Base-by-base conservation (phyloP, 352 stramenopile species). In the Globisporangium takayamanum region DNA sequence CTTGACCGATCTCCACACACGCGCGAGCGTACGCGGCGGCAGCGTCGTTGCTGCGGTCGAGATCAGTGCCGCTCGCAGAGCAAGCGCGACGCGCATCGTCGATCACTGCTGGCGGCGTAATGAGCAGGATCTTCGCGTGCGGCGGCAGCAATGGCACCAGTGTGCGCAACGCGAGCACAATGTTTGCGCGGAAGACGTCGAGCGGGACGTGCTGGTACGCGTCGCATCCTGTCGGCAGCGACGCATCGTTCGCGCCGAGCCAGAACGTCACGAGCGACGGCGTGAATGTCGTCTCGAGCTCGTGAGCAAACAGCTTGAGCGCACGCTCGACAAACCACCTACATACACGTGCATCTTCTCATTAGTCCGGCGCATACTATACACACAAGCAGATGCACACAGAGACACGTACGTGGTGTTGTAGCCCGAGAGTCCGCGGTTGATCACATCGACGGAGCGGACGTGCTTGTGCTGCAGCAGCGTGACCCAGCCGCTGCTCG, bases 211-310 rank as follows among this genome's bases (percentile, higher is more conserved):
- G 73, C 61, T 83, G 74, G 4, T 47, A 49, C 15, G 49, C 59
- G 10, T 66, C 55, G 2, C 37, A 18, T 3, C 74, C 67, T 0
- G 57, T 53, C 1, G 50, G 47, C 1, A 79, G 63, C 15, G 78
- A 73, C n/a, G 79, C 77, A 51, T 92, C 79, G 37, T 92, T 92
- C 22, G 81, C 72, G 16, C 79, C 81, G 53, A 92, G 58, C 73
- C 74, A 89, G n/a, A 92, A 48, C 36, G 71, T 84, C 44, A 89
- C 66, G 26, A 92, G 64, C 30, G 69, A 58, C 22, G 78, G 77
- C 3, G 64, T 57, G 15, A 62, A 61, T 50, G 68, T 67, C 20
- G 22, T 50, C 12, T 50, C 33, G 33, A 87, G 67, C 50, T 91
- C 78, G 0, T 66, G 47, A 42, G 67, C 50, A 4, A 87, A 53